Evolutionary conservation across 495 filamentous ascomycete genomes (phyloP).

Genomic region (Neurospora sp.): DNA sequence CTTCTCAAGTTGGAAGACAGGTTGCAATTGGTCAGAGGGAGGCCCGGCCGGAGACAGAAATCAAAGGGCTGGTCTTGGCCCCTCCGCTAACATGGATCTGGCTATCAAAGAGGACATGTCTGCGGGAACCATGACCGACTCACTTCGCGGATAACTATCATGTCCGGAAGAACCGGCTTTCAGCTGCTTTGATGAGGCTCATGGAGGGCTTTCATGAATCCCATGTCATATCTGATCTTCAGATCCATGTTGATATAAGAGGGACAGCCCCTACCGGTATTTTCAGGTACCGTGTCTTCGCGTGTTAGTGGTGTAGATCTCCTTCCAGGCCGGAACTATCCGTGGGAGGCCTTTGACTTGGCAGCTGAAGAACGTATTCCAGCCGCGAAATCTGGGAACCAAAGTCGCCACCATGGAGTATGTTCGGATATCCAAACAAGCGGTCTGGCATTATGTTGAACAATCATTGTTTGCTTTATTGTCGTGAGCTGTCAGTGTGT

Average conservation of each 20-base stretch:
- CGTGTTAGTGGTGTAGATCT: not conserved
- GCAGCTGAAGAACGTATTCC: not conserved
- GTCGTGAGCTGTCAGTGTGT: not conserved
- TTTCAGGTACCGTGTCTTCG: not conserved
- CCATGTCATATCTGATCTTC: not conserved
- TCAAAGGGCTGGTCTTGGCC: not conserved
- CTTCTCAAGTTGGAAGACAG: not conserved
- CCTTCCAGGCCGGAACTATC: not conserved
- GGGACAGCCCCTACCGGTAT: not conserved
- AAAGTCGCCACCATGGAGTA: not conserved
- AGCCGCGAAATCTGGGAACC: not conserved
- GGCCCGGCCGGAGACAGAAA: too few species aligned
- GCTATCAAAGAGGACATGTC: not conserved
- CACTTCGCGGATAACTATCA: not conserved
- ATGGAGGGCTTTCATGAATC: not conserved
- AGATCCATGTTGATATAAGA: not conserved
- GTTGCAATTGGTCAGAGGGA: not conserved
- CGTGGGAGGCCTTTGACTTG: not conserved
- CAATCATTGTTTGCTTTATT: not conserved
- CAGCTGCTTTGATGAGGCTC: not conserved
- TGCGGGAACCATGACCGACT: not conserved
- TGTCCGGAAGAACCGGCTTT: not conserved
- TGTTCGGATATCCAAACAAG: not conserved
- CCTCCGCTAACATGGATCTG: not conserved
- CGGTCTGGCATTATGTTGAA: not conserved